phyloP scores from a whole-genome alignment of 1,284 basidiomycete genomes.

The Melampsora americana region DNA sequence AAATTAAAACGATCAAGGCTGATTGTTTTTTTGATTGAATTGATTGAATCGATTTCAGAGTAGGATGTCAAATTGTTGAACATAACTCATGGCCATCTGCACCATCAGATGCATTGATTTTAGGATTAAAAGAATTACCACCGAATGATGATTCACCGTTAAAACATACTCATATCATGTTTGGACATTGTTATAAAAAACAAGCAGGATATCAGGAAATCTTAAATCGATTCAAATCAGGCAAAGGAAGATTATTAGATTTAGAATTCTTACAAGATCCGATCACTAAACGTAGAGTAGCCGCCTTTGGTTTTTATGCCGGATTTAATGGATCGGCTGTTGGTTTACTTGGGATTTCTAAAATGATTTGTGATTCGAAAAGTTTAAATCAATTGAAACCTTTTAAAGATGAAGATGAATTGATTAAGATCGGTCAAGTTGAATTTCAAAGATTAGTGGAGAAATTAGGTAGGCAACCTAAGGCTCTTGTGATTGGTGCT shows the following conservation, averaged over 20 bases:
- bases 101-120: constrained; percentile 73
- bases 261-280: constrained; percentile 92
- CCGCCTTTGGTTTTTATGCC: constrained; percentile 98
- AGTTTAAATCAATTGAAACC: constrained; percentile 69
- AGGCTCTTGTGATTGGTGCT: constrained; percentile 91
- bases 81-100: constrained; percentile 87
- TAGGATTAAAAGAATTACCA: constrained; percentile 89
- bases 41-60: constrained; percentile 58
- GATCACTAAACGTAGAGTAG: constrained; percentile 74
- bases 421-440: constrained; percentile 67
- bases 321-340: constrained; percentile 96
- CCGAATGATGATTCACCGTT: constrained; percentile 74
- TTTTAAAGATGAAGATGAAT: constrained; percentile 68
- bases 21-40: background rate
- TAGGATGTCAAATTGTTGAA: constrained; percentile 81
- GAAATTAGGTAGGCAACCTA: constrained; percentile 65
- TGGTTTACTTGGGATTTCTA: constrained; percentile 77
- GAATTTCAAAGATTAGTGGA: constrained; percentile 58
- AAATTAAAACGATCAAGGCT: background rate
- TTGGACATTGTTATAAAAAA: constrained; percentile 96
- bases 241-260: constrained; percentile 84
- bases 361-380: constrained; percentile 58
- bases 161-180: constrained; percentile 94
- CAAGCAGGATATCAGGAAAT: constrained; percentile 91
- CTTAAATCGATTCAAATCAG: constrained; percentile 79